Base-by-base conservation (phyloP, 805 yeast species). In the Debaryomyces hansenii region DNA sequence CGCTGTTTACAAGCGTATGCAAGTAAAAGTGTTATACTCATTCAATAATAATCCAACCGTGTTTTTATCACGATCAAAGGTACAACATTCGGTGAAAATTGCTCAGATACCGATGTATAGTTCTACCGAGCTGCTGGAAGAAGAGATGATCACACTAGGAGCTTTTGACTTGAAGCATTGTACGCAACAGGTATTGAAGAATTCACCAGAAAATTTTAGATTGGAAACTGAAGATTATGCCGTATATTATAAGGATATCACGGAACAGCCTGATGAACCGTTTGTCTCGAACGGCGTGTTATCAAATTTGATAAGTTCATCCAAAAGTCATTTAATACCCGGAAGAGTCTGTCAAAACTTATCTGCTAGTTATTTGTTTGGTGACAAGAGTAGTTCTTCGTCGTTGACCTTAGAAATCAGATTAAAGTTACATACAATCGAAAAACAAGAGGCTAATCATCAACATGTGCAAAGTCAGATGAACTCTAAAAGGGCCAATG, bases 321-420 rank as follows among this genome's bases (percentile, higher is more conserved):
- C 64, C 4, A 59, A 63, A 33, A 54, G 54, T 18, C 58, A 57
- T 41, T 50, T 69, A 27, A 67, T 75, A 4, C 72, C 84, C 4
- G 79, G 85, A 10, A 73, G 85, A 45, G 82, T 83, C 31, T 81
- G 85, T 53, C 80, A 79, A 45, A 82, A 77, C 56, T 70, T 83
- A 43, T 72, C 81, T 24, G 75, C 78, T 40, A 61, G 79, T 55
- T 67, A 59, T 40, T 50, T 64, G 15, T 64, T 64, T 56, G 69
- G 69, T 57, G 73, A 66, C 63, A 69, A 57, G 52, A 61, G 65
- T 47, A 56, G 62, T 53, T 34, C 53, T 6, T 63, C 77, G 10
- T 62, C 74, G 1, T 76, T 80, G 48, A 83, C 86, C 2, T 62
- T 83, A 42, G 87, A 83, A 60, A 74, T 83, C 33, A 70, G 81